phyloP scores from a whole-genome alignment of 345 rosid genomes.

The Ceriops zippeliana region DNA sequence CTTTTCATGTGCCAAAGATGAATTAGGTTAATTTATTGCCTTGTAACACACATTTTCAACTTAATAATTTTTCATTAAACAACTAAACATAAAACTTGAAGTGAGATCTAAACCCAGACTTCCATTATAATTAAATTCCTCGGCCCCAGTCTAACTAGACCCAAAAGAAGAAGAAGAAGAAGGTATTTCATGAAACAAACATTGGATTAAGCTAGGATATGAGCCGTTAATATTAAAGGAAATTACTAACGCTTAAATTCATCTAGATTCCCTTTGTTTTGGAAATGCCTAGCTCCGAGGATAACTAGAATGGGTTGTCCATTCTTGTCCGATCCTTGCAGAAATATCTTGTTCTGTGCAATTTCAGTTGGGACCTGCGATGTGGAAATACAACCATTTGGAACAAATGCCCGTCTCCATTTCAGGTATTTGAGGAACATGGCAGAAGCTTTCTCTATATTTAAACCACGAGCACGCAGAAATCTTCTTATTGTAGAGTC shows the following conservation, averaged over 20 bases:
- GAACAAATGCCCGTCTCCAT: constrained; percentile 42
- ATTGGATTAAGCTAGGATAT: background rate
- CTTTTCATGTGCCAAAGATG: no score
- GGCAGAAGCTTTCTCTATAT: constrained; percentile 36
- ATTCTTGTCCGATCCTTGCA: constrained; percentile 44
- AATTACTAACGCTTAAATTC: constrained; percentile 44
- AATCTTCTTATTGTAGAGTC: constrained; percentile 44
- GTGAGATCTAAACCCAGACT: no score
- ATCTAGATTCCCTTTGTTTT: constrained; percentile 30
- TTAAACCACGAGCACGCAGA: constrained; percentile 43
- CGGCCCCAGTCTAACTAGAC: no score
- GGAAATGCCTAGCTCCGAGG: constrained; percentile 37
- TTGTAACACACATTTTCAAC: no score
- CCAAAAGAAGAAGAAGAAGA: no score
- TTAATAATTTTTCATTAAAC: no score
- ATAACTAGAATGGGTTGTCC: constrained; percentile 34
- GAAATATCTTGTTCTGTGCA: constrained; percentile 43
- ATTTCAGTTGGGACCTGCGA: constrained; percentile 28
- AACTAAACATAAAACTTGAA: no score
- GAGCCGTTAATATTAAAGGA: background rate
- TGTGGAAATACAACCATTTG: constrained; percentile 31
- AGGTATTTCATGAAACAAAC: background rate
- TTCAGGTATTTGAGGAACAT: constrained; percentile 43
- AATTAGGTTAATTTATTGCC: no score
- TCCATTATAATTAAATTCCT: no score